Base-by-base conservation (phyloP, 2,329 filamentous ascomycete species). In the Chrysoporthe cubensis region DNA sequence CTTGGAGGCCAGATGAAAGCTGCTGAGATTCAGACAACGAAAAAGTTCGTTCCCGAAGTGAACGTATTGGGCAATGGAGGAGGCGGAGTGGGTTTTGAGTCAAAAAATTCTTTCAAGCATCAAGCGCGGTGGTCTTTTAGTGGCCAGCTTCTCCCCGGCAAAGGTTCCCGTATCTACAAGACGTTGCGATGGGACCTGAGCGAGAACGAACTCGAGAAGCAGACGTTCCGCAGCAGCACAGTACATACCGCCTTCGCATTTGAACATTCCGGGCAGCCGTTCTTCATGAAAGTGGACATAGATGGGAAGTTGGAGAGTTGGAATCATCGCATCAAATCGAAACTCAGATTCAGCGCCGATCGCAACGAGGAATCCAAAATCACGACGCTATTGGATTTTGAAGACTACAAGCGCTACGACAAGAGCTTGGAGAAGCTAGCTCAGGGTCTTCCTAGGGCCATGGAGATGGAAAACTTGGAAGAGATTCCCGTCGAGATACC, bases 201-300 rank as follows among this genome's bases (percentile, higher is more conserved):
- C 16, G 75, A 78, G 59, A 76, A 75, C 52, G 71, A 76, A 59
- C 68, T 77, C 13, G 73, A 74, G 37, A 52, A 46, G 16, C 73
- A 75, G 46, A 62, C 73, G 2, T 65, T 66, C 32, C 73, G 75
- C 52, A 72, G 63, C 62, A 75, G 73, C 52, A 72, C 62, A n/a
- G 70, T 77, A 11, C 74, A 75, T 48, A 76, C 76, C 1, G 75
- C 69, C 1, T 78, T 78, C 56, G 71, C 75, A 1, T 77, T 77
- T 52, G 71, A 74, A n/a, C 75, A 77, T 52, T 69, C 70, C 16
- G 70, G 71, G 6, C 72, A 76, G 48, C 73, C 75, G 4, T 76
- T 78, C 65, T 69, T 75, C 42, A 75, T 77, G 71, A 71, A 71
- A 26, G 75, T 77, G 3, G 72, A 75, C 58, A 74, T 78, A 14